These are phyloP conservation scores for Chytriomyces sp. DNA, from an alignment of 192 early-diverging fungal genomes.

Conservation along the genomic window DNA sequence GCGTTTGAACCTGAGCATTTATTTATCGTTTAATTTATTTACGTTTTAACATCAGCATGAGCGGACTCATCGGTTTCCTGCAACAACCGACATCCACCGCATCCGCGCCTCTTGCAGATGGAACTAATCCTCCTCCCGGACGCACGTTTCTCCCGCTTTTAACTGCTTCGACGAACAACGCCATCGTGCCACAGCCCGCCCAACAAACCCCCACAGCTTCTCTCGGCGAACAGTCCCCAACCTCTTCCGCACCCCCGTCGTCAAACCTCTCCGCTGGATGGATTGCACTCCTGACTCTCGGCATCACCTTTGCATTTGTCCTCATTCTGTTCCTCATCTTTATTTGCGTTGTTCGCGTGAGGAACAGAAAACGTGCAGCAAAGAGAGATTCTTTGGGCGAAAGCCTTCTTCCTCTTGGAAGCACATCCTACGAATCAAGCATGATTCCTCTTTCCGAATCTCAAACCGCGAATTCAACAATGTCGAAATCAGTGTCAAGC, in stretches of 20 bases:
- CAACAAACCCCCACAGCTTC: not conserved
- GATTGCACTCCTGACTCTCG: not conserved
- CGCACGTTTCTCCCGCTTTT: too few relatives aligned
- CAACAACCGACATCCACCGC: too few relatives aligned
- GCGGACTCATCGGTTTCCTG: too few relatives aligned
- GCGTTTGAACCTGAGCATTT: too few relatives aligned
- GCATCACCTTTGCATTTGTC: not conserved
- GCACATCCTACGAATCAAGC: not conserved
- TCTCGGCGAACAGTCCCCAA: not conserved
- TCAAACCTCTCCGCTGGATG: not conserved
- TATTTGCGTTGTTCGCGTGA: not conserved
- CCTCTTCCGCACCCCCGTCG: not conserved
- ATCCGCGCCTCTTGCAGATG: too few relatives aligned
- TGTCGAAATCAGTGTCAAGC: not conserved
- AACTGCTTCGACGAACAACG: too few relatives aligned
- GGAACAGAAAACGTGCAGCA: not conserved
- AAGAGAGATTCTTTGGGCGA: not conserved
- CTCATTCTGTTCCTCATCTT: not conserved
- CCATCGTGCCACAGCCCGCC: too few relatives aligned
- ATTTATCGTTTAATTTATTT: too few relatives aligned
- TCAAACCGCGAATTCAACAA: not conserved
- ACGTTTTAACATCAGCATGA: too few relatives aligned
- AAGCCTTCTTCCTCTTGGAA: not conserved
- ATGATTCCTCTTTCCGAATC: not conserved
- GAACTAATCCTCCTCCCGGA: too few relatives aligned